Percentiles rank a stretch among this genome's conserved stretches.
Conservation (phyloP, 345 rosid genomes). For the Schrenkiella parvula region DNA sequence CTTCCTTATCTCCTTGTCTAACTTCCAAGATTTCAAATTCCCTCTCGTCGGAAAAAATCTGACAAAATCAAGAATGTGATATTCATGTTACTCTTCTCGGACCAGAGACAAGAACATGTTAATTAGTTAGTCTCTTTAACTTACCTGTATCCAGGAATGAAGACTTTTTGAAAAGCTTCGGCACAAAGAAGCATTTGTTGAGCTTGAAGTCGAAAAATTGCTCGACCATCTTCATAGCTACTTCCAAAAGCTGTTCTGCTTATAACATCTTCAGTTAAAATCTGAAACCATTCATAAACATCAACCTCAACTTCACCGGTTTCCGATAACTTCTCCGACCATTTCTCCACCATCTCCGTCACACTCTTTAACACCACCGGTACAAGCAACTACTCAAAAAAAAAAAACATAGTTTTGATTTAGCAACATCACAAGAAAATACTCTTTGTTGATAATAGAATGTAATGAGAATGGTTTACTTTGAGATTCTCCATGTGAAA, state of each 20-base stretch:
- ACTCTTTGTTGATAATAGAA: too few relatives aligned
- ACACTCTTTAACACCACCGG: slow-evolving; percentile 58
- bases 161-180: slow-evolving; percentile 59
- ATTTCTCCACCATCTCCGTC: slow-evolving; percentile 48
- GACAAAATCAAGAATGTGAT: neutral
- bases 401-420: neutral
- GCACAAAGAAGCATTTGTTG: slow-evolving; percentile 69
- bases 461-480: slow-evolving; percentile 38
- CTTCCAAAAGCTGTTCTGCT: slow-evolving; percentile 76
- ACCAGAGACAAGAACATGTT: neutral
- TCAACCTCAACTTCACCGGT: slow-evolving; percentile 50
- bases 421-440: too few relatives aligned
- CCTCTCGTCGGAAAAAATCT: slow-evolving; percentile 74
- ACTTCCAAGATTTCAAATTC: slow-evolving; percentile 68
- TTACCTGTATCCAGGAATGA: slow-evolving; percentile 79
- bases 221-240: slow-evolving; percentile 73
- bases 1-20: slow-evolving; percentile 59
- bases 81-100: neutral
- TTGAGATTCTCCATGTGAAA: slow-evolving; percentile 83
- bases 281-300: slow-evolving; percentile 59
- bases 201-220: slow-evolving; percentile 63
- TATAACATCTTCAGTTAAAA: slow-evolving; percentile 70
- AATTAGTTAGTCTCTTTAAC: too few relatives aligned
- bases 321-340: slow-evolving; percentile 37
- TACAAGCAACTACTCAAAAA: slow-evolving; percentile 38